Base-by-base conservation (phyloP, 2,329 filamentous ascomycete genomes). In the Cladosporium sp. region DNA sequence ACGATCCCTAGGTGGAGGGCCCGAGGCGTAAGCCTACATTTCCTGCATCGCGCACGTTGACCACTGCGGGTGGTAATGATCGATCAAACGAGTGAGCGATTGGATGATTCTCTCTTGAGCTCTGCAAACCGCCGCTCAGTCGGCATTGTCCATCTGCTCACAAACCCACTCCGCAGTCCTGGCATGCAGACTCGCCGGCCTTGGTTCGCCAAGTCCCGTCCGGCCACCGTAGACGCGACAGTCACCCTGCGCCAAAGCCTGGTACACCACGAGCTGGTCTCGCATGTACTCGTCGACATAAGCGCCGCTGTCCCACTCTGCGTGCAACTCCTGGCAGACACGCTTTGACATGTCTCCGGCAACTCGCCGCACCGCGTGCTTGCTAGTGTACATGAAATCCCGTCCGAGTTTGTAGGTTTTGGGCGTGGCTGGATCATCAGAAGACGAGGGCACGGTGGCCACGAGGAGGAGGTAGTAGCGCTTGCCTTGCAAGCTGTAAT, bases 251-350 rank as follows among this genome's bases (percentile, higher is more conserved):
- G 80, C 80, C 19, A 86, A 68, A 15, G 80, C 80, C 64, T 85
- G 81, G 58, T 83, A 86, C 0, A 86, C 74, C 1, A 84, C 78
- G 24, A 86, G 62, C 63, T 86, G 83, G 67, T 86, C 83, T 42
- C 80, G 71, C 76, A 83, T 75, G 60, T 77, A 74, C 64, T 77
- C 75, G 62, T 86, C 83, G 3, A 84, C 76, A 62, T 75, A 80
- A 0, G 79, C 76, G 0, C 71, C 74, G 58, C 76, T 71, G 12
- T 70, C 66, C 44, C 82, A 68, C 58, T 85, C 81, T 1, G 62
- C 49, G 0, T 74, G 64, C 28, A 7, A 32, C 34, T 77, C 71
- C 1, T 15, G 47, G 3, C 77, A 72, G 3, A 81, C 80, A 7
- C 68, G 66, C 28, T 75, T 68, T 3, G 77, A 73, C 36, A 83